Evolutionary conservation across 1,284 basidiomycete species (phyloP).

Genomic region (Coniophora puteana): DNA sequence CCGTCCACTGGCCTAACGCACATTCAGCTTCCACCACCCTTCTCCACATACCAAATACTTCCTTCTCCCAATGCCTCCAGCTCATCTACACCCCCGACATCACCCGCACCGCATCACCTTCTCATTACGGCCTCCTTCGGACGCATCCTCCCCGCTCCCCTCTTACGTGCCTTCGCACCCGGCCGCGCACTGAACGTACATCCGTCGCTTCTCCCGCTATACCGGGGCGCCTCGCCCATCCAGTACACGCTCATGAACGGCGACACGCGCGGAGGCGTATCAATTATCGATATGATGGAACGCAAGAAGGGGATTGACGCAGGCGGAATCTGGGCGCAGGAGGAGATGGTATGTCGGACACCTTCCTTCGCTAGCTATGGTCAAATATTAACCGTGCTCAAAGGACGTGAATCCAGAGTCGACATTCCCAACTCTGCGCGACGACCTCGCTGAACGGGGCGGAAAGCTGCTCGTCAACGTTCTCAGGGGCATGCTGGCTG

Average conservation of each 20-base stretch:
- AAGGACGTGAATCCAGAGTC: conserved; percentile 47
- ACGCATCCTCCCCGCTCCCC: conserved; percentile 69
- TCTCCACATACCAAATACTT: conserved; percentile 1
- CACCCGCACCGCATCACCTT: conserved; percentile 42
- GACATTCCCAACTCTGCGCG: conserved; percentile 55
- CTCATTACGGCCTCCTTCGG: conserved; percentile 93
- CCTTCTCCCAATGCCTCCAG: conserved; percentile 3
- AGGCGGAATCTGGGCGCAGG: conserved; percentile 53
- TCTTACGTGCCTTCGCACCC: conserved; percentile 66
- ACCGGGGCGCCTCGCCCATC: conserved; percentile 90
- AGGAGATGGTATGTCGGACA: conserved; percentile 36
- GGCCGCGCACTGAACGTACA: conserved; percentile 85
- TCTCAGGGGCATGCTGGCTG: conserved; percentile 57
- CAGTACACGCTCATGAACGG: conserved; percentile 74
- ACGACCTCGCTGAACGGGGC: conserved; percentile 61
- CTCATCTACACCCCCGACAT: conserved; percentile 20
- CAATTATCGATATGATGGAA: conserved; percentile 43
- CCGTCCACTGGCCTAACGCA: not conserved
- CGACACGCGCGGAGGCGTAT: conserved; percentile 48
- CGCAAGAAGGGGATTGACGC: conserved; percentile 55
- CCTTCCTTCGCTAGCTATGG: no score
- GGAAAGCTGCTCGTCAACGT: conserved; percentile 70
- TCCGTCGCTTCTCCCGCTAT: conserved; percentile 85
- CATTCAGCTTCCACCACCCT: conserved; percentile 44
- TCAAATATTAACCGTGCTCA: conserved; percentile 3